These are phyloP conservation scores for Lippia alba DNA, from an alignment of 305 asterid species.

Conservation along the genomic window DNA sequence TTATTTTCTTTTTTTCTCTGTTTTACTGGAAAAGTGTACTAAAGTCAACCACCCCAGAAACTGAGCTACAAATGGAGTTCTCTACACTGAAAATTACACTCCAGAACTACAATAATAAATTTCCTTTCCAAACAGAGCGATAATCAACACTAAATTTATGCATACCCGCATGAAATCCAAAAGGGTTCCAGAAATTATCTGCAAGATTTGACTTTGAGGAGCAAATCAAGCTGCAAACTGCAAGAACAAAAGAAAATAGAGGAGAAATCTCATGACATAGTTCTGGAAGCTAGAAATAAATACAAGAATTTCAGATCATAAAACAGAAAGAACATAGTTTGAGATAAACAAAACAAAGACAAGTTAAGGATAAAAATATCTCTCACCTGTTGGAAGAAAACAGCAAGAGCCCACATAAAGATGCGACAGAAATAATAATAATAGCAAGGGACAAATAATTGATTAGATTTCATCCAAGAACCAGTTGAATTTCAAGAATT, in stretches of 20 bases:
- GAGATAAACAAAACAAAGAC: slow-evolving; percentile 23
- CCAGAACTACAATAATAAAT: slow-evolving; percentile 7
- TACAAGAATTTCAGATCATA: slow-evolving; percentile 53
- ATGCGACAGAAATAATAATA: slow-evolving; percentile 23
- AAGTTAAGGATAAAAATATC: slow-evolving; percentile 31
- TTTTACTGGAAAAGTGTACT: slow-evolving; percentile 33
- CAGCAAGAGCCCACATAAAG: slow-evolving; percentile 42
- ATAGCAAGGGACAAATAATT: slow-evolving; percentile 40
- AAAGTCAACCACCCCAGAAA: slow-evolving; percentile 35
- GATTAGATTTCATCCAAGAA: slow-evolving; percentile 38
- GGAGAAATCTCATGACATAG: slow-evolving; percentile 29
- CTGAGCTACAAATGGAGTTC: slow-evolving; percentile 21
- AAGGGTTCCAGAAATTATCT: slow-evolving; percentile 38
- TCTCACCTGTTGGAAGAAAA: slow-evolving; percentile 37
- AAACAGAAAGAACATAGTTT: slow-evolving; percentile 19
- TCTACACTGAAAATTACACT: slow-evolving; percentile 20
- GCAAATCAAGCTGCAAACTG: slow-evolving; percentile 40
- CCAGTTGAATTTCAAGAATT: slow-evolving; percentile 35
- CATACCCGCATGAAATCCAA: slow-evolving; percentile 21
- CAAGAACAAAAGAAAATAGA: slow-evolving; percentile 10
- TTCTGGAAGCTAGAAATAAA: slow-evolving; percentile 18
- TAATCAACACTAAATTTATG: slow-evolving; percentile 22
- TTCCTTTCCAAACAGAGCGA: slow-evolving; percentile 29
- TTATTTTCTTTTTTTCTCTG: not conserved
- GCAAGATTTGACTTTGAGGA: slow-evolving; percentile 44